Percentiles rank a stretch among this genome's conserved stretches.
Conservation (phyloP, 768 basidiomycete species). For the Pleurotus tuber-regium region DNA sequence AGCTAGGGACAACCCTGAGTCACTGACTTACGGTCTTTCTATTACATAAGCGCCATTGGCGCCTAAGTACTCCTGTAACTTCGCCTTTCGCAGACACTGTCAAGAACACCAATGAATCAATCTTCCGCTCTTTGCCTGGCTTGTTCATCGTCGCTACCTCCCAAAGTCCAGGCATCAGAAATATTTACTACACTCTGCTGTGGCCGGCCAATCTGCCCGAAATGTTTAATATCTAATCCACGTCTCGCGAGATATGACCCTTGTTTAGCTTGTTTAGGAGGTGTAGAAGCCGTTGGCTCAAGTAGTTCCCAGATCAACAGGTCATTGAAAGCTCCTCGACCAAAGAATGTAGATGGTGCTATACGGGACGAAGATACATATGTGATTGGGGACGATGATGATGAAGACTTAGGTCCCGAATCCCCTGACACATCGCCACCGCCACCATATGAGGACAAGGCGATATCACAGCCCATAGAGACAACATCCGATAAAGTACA, state of each 20-base stretch:
- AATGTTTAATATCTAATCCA: conserved; percentile 57
- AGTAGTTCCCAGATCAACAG: conserved; percentile 3
- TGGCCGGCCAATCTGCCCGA: conserved; percentile 57
- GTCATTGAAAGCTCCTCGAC: conserved; percentile 2
- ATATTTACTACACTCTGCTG: conserved; percentile 65
- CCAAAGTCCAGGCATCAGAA: conserved; percentile 10
- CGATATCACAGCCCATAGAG: not conserved
- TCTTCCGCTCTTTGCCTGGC: conserved; percentile 53
- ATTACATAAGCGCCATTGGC: no score
- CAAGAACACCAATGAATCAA: no score
- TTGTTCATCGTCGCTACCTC: conserved; percentile 56
- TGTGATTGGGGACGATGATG: conserved; percentile 63
- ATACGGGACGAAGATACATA: conserved; percentile 62
- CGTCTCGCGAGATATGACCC: conserved; percentile 68
- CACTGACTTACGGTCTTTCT: no score
- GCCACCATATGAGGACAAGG: conserved; percentile 12
- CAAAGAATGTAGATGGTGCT: conserved; percentile 48
- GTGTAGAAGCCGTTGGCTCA: conserved; percentile 39
- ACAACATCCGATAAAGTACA: not conserved
- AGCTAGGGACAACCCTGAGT: no score
- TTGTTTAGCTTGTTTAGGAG: conserved; percentile 66
- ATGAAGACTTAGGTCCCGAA: conserved; percentile 29
- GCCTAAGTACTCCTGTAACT: no score
- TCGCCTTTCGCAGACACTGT: no score
- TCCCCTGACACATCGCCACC: conserved; percentile 1